These are phyloP conservation scores for Solanum hybrid DNA, from an alignment of 305 asterid species.

Conservation along the genomic window DNA sequence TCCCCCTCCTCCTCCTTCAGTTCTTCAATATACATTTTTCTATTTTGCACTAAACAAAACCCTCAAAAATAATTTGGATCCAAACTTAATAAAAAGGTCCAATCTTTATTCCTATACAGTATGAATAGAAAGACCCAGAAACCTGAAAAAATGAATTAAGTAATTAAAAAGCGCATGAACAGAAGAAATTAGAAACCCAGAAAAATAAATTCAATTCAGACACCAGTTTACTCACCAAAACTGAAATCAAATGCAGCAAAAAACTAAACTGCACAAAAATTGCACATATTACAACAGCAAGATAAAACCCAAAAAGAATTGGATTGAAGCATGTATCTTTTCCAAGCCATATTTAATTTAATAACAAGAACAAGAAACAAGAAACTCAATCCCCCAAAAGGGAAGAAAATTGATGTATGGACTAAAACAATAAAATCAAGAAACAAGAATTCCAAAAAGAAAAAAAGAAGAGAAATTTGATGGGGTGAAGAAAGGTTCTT, in stretches of 20 bases:
- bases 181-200: background rate
- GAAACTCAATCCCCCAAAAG: background rate
- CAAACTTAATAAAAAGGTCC: background rate
- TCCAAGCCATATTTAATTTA: background rate
- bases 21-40: slow-evolving; percentile 59
- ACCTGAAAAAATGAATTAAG: background rate
- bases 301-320: background rate
- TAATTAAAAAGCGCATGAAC: background rate
- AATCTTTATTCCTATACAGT: background rate
- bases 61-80: background rate
- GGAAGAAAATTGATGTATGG: background rate
- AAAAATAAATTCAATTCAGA: slow-evolving; percentile 6
- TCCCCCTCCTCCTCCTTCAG: slow-evolving; percentile 44
- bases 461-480: background rate
- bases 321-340: background rate
- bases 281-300: background rate
- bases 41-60: background rate
- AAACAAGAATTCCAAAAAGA: background rate
- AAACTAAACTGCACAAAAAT: background rate
- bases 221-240: background rate
- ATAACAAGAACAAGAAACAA: background rate
- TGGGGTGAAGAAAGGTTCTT: background rate
- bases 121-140: background rate
- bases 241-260: background rate
- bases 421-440: background rate